Percentiles rank a stretch among this genome's conserved stretches.
These are phyloP conservation scores for Furculomyces boomerangus DNA, from an alignment of 371 early-diverging fungal species.

Conservation along the genomic window DNA sequence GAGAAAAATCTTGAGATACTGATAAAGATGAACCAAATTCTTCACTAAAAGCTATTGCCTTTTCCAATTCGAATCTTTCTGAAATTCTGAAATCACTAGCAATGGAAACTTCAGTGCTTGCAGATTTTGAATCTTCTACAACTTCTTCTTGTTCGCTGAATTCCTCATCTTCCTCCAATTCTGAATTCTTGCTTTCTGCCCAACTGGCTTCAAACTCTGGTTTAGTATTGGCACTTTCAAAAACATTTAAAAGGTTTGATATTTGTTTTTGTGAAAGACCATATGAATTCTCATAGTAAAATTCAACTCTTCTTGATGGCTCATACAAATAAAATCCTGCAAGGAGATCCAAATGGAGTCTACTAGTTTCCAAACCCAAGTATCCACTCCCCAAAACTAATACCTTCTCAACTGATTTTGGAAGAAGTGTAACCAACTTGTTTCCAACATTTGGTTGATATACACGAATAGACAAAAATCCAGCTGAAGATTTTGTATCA, in stretches of 20 bases:
- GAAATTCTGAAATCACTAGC: neutral
- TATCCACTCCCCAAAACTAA: constrained; percentile 6
- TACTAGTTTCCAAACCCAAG: constrained; percentile 3
- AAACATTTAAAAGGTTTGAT: constrained; percentile 4
- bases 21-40: constrained; percentile 35
- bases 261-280: too few species aligned
- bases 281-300: constrained; percentile 4
- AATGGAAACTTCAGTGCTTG: constrained; percentile 3
- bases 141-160: neutral
- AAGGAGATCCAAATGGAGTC: constrained; percentile 10
- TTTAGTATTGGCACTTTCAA: neutral
- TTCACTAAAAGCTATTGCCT: constrained; percentile 57
- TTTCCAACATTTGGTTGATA: neutral
- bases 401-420: too few species aligned
- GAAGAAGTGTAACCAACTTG: too few species aligned
- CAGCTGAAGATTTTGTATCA: neutral
- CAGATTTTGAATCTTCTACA: constrained; percentile 1
- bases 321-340: constrained; percentile 7
- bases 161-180: constrained; percentile 10
- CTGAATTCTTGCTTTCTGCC: neutral
- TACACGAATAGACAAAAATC: neutral
- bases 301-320: constrained; percentile 1
- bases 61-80: neutral
- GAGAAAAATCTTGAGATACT: constrained; percentile 40
- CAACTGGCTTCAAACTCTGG: constrained; percentile 8